These are phyloP conservation scores for Dacryopinax spathularia DNA, from an alignment of 768 basidiomycete genomes.

Conservation along the genomic window DNA sequence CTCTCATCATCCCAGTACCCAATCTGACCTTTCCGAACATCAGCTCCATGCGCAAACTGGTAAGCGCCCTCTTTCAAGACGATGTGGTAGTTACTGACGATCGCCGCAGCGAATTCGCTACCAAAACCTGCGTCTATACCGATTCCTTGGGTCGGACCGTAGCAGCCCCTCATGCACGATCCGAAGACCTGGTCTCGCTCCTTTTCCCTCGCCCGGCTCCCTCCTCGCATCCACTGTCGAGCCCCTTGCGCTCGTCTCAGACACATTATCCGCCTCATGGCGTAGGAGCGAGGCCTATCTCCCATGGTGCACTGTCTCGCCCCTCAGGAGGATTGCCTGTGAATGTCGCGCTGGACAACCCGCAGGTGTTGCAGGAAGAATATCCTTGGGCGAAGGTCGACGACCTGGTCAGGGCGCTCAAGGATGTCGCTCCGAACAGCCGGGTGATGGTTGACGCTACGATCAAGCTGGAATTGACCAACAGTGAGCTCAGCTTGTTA, in stretches of 20 bases:
- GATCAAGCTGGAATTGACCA: not conserved
- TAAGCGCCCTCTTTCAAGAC: not conserved
- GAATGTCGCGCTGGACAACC: not conserved
- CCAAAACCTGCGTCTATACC: conserved; percentile 67
- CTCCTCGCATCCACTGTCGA: not conserved
- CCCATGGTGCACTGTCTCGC: not conserved
- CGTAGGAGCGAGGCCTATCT: not conserved
- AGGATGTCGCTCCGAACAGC: not conserved
- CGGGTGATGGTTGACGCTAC: not conserved
- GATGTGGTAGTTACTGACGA: not conserved
- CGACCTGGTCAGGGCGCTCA: not conserved
- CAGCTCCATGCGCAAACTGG: conserved; percentile 14
- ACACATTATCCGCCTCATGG: not conserved
- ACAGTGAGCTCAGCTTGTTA: not conserved
- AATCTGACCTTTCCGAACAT: conserved; percentile 4
- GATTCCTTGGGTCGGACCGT: conserved; percentile 68
- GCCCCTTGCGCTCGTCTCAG: not conserved
- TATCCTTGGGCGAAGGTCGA: not conserved
- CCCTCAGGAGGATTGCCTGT: not conserved
- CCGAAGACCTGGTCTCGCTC: not conserved
- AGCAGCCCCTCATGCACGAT: not conserved
- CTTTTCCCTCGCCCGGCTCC: not conserved
- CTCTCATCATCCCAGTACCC: not conserved
- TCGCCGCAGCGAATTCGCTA: conserved; percentile 53
- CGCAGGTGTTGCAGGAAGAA: not conserved